Base-by-base conservation (phyloP, 805 yeast species). In the Zygotorulaspora sp. region DNA sequence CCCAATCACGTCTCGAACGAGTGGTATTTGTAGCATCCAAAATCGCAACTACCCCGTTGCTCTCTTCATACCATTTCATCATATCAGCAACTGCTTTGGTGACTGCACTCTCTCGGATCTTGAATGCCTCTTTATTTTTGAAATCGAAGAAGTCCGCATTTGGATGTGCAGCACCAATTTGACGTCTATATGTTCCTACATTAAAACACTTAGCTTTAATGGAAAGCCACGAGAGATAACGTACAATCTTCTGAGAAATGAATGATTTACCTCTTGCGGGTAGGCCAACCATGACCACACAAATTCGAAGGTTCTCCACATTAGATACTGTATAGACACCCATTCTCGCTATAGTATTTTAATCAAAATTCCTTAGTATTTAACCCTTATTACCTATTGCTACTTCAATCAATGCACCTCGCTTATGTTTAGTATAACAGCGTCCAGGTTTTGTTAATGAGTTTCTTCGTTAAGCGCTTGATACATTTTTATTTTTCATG, bases 251-350 rank as follows among this genome's bases (percentile, higher is more conserved):
- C 58, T 88, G 95, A 2, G 97, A 88, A 45, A 92, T 90, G 61
- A 88, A 80, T 3, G 96, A 83, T 62, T 92, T 92, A 3, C 98
- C 98, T 40, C 97, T 74, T 10, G 92, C 90, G 9, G 94, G 94
- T 26, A 83, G 65, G 2, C 95, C 95, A 25, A 84, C 92, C 84
- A 86, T 83, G 13, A 86, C 80, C 27, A 86, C 95, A 66, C 95
- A 86, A 19, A 86, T 78, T 46, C 88, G 72, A 36, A 82, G 72
- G 55, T 83, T 81, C 51, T 67, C 48, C 29, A 66, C 70, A 40
- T 66, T 69, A 3, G 70, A 57, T 9, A 69, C 66, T 6, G 65
- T 61, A 43, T 59, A 64, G 13, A 60, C 65, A 2, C 45, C 52
- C 55, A 50, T 50, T 17, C 14, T 11, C 27, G 25, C 13, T 4